These are phyloP conservation scores for Podosphaera xanthii DNA, from an alignment of 2,329 filamentous ascomycete species.

Conservation along the genomic window DNA sequence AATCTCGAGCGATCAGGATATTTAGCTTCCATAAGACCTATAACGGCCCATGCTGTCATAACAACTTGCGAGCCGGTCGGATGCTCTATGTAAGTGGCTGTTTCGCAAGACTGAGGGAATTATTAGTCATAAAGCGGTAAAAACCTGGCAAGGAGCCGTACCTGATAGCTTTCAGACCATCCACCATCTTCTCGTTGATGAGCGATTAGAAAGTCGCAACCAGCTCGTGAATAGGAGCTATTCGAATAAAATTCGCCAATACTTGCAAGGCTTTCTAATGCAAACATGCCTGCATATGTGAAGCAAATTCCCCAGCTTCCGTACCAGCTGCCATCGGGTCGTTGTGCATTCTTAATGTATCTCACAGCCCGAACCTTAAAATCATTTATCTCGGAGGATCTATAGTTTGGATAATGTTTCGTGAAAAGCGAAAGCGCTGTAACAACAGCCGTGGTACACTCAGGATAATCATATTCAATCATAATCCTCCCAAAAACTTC, in stretches of 20 bases:
- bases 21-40: slow-evolving; percentile 59
- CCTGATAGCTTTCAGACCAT: slow-evolving; percentile 86
- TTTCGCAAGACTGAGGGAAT: slow-evolving; percentile 43
- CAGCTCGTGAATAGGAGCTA: slow-evolving; percentile 45
- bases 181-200: slow-evolving; percentile 77
- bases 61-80: slow-evolving; percentile 63
- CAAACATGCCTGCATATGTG: slow-evolving; percentile 93
- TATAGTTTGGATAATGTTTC: slow-evolving; percentile 60
- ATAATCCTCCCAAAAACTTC: slow-evolving; percentile 95
- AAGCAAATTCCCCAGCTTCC: slow-evolving; percentile 97
- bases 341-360: slow-evolving; percentile 66
- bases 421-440: slow-evolving; percentile 69
- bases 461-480: slow-evolving; percentile 95
- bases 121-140: slow-evolving; percentile 4
- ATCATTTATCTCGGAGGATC: slow-evolving; percentile 45
- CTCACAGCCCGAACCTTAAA: slow-evolving; percentile 53
- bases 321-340: slow-evolving; percentile 81
- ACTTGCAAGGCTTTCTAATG: slow-evolving; percentile 61
- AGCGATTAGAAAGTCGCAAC: slow-evolving; percentile 66
- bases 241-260: slow-evolving; percentile 65
- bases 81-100: slow-evolving; percentile 52
- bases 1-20: slow-evolving; percentile 57
- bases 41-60: slow-evolving; percentile 78
- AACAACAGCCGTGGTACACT: slow-evolving; percentile 89
- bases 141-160: slow-evolving; percentile 14